These are phyloP conservation scores for Aspergillus haitiensis DNA, from an alignment of 495 filamentous ascomycete species.

Conservation along the genomic window DNA sequence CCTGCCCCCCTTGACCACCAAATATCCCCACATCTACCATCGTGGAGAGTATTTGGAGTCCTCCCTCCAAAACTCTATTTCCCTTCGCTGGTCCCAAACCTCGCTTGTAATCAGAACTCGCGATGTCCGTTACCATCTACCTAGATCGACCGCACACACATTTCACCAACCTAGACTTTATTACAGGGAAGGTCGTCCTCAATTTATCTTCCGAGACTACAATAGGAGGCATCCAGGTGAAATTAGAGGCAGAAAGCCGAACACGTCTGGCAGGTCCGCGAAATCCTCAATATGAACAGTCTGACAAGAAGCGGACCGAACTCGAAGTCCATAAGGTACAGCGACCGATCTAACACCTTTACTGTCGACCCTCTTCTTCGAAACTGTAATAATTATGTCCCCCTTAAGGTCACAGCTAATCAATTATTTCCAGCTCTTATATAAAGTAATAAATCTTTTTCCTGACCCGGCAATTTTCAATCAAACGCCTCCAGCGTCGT, in stretches of 20 bases:
- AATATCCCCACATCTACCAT: constrained; percentile 2
- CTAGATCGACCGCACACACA: constrained; percentile 72
- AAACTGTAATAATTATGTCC: neutral
- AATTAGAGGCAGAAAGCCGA: constrained; percentile 86
- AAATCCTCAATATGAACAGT: constrained; percentile 60
- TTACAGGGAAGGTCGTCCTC: constrained; percentile 69
- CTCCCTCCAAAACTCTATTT: neutral
- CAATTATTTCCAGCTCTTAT: constrained; percentile 55
- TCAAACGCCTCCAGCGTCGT: constrained; percentile 40
- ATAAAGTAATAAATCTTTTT: constrained; percentile 64
- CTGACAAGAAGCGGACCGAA: constrained; percentile 59
- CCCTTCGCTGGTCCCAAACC: constrained; percentile 2
- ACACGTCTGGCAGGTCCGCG: constrained; percentile 58
- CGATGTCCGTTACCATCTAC: constrained; percentile 76
- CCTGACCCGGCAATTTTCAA: constrained; percentile 56
- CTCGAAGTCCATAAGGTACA: constrained; percentile 77
- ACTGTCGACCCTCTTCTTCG: neutral
- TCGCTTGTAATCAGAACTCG: constrained; percentile 19
- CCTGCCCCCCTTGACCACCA: neutral
- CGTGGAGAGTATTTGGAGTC: constrained; percentile 2
- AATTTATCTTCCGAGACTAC: constrained; percentile 61
- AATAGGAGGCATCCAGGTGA: constrained; percentile 79
- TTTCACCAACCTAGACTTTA: constrained; percentile 87
- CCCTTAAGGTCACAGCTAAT: constrained; percentile 15
- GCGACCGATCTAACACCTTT: constrained; percentile 4